Evolutionary conservation across 257 asterid genomes (phyloP).

Genomic region (Rauvolfia tetraphylla): DNA sequence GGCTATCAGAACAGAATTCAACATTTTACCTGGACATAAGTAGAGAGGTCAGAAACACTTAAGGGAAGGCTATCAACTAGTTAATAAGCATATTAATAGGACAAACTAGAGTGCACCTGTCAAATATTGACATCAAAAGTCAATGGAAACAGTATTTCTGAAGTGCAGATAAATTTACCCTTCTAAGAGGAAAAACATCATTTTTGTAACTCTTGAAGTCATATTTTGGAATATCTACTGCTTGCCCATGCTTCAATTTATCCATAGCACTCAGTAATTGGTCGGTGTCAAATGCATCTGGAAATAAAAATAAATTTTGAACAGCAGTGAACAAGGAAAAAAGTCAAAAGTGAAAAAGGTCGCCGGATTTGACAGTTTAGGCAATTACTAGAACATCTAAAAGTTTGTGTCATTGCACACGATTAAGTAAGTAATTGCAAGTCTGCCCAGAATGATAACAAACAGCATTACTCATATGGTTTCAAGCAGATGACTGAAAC

Average conservation of each 20-base stretch:
- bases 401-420: not conserved
- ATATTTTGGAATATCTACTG: conserved; percentile 93
- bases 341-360: not conserved
- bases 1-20: not conserved
- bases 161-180: conserved; percentile 45
- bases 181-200: conserved; percentile 66
- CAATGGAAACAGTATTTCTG: not conserved
- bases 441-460: not conserved
- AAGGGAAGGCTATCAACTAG: not conserved
- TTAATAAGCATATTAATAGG: not conserved
- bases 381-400: not conserved
- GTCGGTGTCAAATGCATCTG: conserved; percentile 89
- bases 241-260: conserved; percentile 68
- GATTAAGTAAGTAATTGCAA: not conserved
- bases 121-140: not conserved
- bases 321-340: not conserved
- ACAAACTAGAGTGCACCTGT: not conserved
- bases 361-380: not conserved
- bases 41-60: not conserved
- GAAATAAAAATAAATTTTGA: conserved; percentile 14
- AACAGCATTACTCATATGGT: not conserved
- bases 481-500: not conserved
- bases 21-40: not conserved
- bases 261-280: conserved; percentile 68
- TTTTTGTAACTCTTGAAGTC: conserved; percentile 86